phyloP scores from a whole-genome alignment of 306 rosid genomes.

The Rosa persica region DNA sequence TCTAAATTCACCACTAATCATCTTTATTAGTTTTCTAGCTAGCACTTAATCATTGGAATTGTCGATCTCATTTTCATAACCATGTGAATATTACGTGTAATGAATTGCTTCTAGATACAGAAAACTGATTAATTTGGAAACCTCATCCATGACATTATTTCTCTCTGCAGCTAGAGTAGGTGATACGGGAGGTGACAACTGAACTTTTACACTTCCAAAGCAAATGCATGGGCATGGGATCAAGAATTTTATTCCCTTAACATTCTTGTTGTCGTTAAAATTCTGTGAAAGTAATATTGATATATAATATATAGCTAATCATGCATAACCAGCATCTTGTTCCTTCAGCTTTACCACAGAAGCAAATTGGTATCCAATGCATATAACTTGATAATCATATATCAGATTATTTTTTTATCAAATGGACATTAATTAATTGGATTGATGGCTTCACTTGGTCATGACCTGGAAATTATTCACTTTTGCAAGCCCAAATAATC shows the following conservation, averaged over 20 bases:
- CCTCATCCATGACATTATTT: neutral
- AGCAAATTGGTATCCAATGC: conserved; percentile 1
- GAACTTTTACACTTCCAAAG: neutral
- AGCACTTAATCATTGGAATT: neutral
- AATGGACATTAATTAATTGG: neutral
- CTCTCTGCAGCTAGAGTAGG: neutral
- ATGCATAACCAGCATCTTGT: neutral
- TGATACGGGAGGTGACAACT: conserved; percentile 6
- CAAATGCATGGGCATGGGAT: neutral
- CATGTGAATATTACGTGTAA: neutral
- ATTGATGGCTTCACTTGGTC: neutral
- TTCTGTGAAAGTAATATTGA: neutral
- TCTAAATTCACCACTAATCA: neutral
- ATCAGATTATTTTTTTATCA: neutral
- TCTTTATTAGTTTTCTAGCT: neutral
- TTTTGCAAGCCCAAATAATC: neutral
- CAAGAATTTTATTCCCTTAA: conserved; percentile 10
- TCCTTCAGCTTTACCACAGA: neutral
- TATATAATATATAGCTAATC: neutral
- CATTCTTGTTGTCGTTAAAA: conserved; percentile 4
- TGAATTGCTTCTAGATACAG: neutral
- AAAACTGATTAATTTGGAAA: neutral
- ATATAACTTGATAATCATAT: neutral
- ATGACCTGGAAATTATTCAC: conserved; percentile 12
- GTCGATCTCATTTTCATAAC: neutral